phyloP scores from a whole-genome alignment of 768 basidiomycete species.

The Neoboletus brunneissimus region DNA sequence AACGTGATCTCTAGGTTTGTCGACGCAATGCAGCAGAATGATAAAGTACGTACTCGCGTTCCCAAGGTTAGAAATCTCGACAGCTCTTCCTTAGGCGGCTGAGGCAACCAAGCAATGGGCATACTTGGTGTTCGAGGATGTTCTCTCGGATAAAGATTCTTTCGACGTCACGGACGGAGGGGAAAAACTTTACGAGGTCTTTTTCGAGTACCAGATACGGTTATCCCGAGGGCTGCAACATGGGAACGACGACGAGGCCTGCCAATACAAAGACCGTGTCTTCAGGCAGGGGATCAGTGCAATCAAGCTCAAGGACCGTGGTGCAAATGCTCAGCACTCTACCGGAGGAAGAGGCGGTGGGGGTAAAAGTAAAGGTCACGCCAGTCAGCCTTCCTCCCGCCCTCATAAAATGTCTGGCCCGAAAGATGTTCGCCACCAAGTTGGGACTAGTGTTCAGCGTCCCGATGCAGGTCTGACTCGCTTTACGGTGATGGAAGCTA shows the following conservation, averaged over 20 bases:
- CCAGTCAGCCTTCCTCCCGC: background rate
- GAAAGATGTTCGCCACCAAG: background rate
- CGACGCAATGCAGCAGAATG: slow-evolving; percentile 7
- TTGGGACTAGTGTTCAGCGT: background rate
- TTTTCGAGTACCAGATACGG: slow-evolving; percentile 21
- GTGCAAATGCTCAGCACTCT: background rate
- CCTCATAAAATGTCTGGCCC: background rate
- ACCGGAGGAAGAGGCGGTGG: background rate
- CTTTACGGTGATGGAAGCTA: background rate
- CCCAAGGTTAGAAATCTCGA: background rate
- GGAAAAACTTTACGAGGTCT: slow-evolving; percentile 14
- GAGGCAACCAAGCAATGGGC: slow-evolving; percentile 16
- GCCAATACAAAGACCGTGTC: background rate
- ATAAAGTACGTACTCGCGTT: slow-evolving; percentile 13
- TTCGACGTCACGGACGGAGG: slow-evolving; percentile 8
- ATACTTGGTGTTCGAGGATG: slow-evolving; percentile 3
- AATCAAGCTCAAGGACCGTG: slow-evolving; percentile 1
- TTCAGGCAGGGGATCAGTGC: slow-evolving; percentile 2
- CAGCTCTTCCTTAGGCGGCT: slow-evolving; percentile 8
- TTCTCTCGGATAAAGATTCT: background rate
- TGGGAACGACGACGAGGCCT: background rate
- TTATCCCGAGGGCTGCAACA: background rate
- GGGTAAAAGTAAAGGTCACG: background rate
- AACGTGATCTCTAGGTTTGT: slow-evolving; percentile 1
- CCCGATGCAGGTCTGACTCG: slow-evolving; percentile 9